Percentiles rank a stretch among this genome's conserved stretches.
Evolutionary conservation across 2,329 filamentous ascomycete species (phyloP).

Genomic region (Fusarium oxysporum): DNA sequence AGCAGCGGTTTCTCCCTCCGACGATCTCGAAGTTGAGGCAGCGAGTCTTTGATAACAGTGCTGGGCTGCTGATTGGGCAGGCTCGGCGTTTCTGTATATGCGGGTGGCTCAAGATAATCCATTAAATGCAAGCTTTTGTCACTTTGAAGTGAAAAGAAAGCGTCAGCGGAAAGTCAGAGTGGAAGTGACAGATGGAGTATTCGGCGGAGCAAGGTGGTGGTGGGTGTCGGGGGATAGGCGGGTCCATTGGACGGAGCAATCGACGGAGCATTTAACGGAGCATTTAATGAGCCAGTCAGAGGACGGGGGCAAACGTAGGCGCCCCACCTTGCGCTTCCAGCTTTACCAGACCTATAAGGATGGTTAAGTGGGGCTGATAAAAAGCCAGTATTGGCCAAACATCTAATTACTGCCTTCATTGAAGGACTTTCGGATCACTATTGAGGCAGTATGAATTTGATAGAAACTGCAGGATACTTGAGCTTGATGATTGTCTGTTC

Average conservation of each 20-base stretch:
- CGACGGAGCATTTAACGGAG: background rate
- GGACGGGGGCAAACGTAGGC: fast-evolving
- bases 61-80: background rate
- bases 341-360: background rate
- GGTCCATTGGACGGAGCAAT: background rate
- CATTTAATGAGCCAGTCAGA: background rate
- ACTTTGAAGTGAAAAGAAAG: background rate
- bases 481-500: fast-evolving
- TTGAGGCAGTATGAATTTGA: background rate
- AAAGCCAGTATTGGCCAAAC: background rate
- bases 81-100: background rate
- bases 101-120: background rate
- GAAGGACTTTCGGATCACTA: fast-evolving
- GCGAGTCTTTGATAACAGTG: background rate
- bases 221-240: background rate
- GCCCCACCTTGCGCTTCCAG: background rate
- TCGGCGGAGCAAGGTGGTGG: background rate
- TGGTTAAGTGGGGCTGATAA: background rate
- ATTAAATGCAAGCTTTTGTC: background rate
- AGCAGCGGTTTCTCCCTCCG: background rate
- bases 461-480: fast-evolving
- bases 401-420: background rate
- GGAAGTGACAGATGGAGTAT: background rate
- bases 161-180: background rate
- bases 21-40: background rate